Base-by-base conservation (phyloP, 805 yeast species). In the Crinitomyces ghanaensis region DNA sequence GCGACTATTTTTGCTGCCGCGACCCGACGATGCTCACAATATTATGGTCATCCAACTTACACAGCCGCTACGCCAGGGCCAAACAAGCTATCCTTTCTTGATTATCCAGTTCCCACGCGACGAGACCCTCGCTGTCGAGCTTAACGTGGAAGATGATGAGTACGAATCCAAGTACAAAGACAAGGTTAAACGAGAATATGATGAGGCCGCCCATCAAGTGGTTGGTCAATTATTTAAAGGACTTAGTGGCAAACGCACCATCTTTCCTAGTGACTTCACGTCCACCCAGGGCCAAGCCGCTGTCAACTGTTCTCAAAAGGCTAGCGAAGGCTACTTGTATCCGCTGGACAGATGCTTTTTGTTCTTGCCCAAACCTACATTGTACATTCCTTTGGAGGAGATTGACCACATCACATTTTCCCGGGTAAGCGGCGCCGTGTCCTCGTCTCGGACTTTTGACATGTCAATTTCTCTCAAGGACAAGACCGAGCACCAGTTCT, bases 31-130 rank as follows among this genome's bases (percentile, higher is more conserved):
- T 41, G 66, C 80, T 27, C 93, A 88, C 54, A 93, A 88, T 54
- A 63, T 86, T 44, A 66, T 91, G 52, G 77, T 91, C 5, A 62
- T 88, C 39, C 95, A 93, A 50, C 79, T 91, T 29, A 96, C 88
- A 46, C 98, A 98, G 17, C 98, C 99, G 2, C 65, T 91, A 43
- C 76, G 97, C 56, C 99, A 91, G 61, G 99, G 99, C 36, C 97
- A 91, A 61, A 91, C 98, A 0, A 73, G 95, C 39, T 88, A 91
- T 51, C 93, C 95, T 26, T 91, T 83, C 55, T 63, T 91, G 53
- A 88, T 85, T 9, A 60, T 88, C 55, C 98, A 91, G 60, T 83
- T 91, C 51, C 72, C 78, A 40, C 73, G 76, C 35, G 95, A 85
- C 43, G 98, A 91, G 57, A 94, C 82, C 51, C 71, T 83, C 31